Base-by-base conservation (phyloP, 148 eudicot species). In the Talinum fruticosum region DNA sequence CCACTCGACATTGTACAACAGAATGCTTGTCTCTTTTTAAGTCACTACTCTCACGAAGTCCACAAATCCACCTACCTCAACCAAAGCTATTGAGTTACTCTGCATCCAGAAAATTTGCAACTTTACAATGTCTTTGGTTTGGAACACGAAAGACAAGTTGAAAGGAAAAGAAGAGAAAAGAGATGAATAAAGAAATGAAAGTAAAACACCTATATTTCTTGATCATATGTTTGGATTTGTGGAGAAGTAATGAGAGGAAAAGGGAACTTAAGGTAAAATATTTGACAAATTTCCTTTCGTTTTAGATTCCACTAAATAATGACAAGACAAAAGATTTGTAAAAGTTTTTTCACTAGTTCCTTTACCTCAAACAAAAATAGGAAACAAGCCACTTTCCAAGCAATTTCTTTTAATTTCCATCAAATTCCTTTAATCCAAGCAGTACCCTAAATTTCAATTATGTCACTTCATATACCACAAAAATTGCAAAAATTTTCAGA, bases 1-100 rank as follows among this genome's bases (percentile, higher is more conserved):
- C 79, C 85, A 75, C 86, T 84, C 37, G 97, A 90, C 98, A 94
- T 94, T 41, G 26, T 71, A 62, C 2, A 26, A n/a, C 16, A 10
- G 33, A 26, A 37, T 44, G 51, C 57, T 78, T 66, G 14, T n/a
- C 35, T 32, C 41, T 34, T 47, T 74, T 6, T 33, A 0, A 71
- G 54, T 28, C 44, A 75, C 15, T 24, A 28, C 38, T 28, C 8
- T 76, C 14, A 62, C 35, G 51, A 70, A 79, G 18, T 15, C 68
- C 21, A 53, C 34, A 73, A 73, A 69, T 19, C 62, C 51, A 67
- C 37, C 59, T 15, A 30, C 72, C 29, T 33, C 74, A 79, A 73
- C 64, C 41, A 69, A 26, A 30, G 69, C 51, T 4, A 51, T 37
- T 41, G 6, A 41, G 6, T 57, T 59, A 75, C 4, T 69, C 78